Evolutionary conservation across 495 filamentous ascomycete genomes (phyloP).

Genomic region (Hypoxylon fragiforme): DNA sequence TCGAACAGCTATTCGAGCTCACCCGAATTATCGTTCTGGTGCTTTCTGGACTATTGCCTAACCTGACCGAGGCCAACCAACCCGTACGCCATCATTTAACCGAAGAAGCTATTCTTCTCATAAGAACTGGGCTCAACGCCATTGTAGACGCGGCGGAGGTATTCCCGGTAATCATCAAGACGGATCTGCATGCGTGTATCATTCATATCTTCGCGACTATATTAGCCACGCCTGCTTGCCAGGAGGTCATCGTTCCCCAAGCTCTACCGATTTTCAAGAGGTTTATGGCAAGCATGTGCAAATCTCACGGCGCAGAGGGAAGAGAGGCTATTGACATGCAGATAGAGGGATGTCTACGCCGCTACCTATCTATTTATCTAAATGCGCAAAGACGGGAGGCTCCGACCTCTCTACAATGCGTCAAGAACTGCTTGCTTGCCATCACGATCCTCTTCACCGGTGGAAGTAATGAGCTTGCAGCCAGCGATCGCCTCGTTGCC

Average conservation of each 20-base stretch:
- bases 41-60: slow-evolving; percentile 82
- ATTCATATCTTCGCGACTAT: slow-evolving; percentile 95
- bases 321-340: slow-evolving; percentile 51
- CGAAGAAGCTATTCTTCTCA: slow-evolving; percentile 82
- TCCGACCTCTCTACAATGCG: slow-evolving; percentile 78
- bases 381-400: slow-evolving; percentile 82
- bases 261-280: slow-evolving; percentile 89
- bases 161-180: slow-evolving; percentile 94
- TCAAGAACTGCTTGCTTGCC: slow-evolving; percentile 89
- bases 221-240: slow-evolving; percentile 82
- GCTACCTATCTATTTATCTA: slow-evolving; percentile 78
- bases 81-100: slow-evolving; percentile 70
- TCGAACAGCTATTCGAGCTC: slow-evolving; percentile 96
- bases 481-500: slow-evolving; percentile 69
- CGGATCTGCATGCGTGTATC: slow-evolving; percentile 94
- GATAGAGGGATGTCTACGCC: slow-evolving; percentile 71
- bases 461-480: slow-evolving; percentile 69
- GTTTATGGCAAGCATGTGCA: slow-evolving; percentile 75
- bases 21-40: slow-evolving; percentile 95
- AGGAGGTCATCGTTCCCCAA: slow-evolving; percentile 85
- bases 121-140: slow-evolving; percentile 77
- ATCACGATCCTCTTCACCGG: slow-evolving; percentile 86
- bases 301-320: slow-evolving; percentile 42
- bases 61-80: slow-evolving; percentile 75
- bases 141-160: slow-evolving; percentile 92